A percentile compares a stretch with the other conserved stretches of the same genome.
These are phyloP conservation scores for Cornus kousa DNA, from an alignment of 148 eudicot genomes.

Conservation along the genomic window DNA sequence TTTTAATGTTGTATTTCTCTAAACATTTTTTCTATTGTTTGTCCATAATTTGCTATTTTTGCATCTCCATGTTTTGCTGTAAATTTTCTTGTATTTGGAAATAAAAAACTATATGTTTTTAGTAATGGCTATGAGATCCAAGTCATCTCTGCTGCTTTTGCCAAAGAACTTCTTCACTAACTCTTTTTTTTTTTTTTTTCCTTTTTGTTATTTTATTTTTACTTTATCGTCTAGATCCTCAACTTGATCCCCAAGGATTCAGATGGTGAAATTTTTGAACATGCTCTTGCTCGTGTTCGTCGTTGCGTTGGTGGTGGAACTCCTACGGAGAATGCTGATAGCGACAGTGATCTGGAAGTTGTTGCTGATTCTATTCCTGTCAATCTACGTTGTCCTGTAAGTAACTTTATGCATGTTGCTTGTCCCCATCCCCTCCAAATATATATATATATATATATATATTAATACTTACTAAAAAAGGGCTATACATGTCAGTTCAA, in stretches of 20 bases:
- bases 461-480: no score
- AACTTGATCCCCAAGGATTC: slow-evolving; percentile 57
- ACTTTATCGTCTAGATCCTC: slow-evolving; percentile 40
- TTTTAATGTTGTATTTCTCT: no score
- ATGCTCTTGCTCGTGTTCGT: slow-evolving; percentile 68
- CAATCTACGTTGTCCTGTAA: slow-evolving; percentile 75
- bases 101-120: no score
- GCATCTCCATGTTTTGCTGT: background rate
- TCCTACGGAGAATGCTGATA: slow-evolving; percentile 58
- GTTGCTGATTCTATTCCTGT: slow-evolving; percentile 68
- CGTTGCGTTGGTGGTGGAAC: slow-evolving; percentile 75
- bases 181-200: background rate
- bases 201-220: background rate
- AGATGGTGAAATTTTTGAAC: slow-evolving; percentile 65
- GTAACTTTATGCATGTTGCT: slow-evolving; percentile 20
- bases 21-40: background rate
- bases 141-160: background rate
- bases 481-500: no score
- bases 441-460: no score
- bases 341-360: slow-evolving; percentile 83
- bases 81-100: no score
- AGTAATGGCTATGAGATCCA: background rate
- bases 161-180: background rate
- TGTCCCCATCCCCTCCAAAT: no score
- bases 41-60: background rate